Conservation (phyloP, 805 yeast species). For the Jamesozyma hellenica region DNA sequence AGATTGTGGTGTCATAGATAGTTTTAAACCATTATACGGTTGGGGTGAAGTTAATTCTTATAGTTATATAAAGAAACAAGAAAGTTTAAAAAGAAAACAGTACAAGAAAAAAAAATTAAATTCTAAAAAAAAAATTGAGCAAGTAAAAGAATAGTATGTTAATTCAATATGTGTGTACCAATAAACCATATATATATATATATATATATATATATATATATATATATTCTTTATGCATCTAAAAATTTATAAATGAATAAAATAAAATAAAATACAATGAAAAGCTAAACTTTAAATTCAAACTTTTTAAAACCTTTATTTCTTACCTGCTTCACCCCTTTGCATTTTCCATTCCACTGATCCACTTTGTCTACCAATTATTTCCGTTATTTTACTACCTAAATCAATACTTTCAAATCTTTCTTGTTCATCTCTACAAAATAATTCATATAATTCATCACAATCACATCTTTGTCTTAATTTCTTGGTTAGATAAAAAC, state of each 20-base stretch:
- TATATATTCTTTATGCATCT: background rate
- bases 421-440: constrained; percentile 28
- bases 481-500: constrained; percentile 31
- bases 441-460: constrained; percentile 30
- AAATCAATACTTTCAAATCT: constrained; percentile 7
- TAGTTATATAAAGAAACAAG: constrained; percentile 24
- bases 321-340: constrained; percentile 67
- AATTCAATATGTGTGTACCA: background rate
- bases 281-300: no score
- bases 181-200: no score
- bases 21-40: constrained; percentile 82
- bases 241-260: background rate
- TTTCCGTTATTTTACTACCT: background rate
- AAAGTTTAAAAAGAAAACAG: constrained; percentile 24
- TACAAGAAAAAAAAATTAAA: constrained; percentile 12
- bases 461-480: constrained; percentile 24
- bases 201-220: constrained; percentile 3
- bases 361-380: constrained; percentile 58
- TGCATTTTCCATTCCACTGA: constrained; percentile 60
- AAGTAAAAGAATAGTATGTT: background rate
- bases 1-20: constrained; percentile 87
- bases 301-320: background rate
- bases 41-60: constrained; percentile 49
- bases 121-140: background rate
- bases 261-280: no score